Base-by-base conservation (phyloP, 768 basidiomycete genomes). In the Rhodosporidiobolus sp. region DNA sequence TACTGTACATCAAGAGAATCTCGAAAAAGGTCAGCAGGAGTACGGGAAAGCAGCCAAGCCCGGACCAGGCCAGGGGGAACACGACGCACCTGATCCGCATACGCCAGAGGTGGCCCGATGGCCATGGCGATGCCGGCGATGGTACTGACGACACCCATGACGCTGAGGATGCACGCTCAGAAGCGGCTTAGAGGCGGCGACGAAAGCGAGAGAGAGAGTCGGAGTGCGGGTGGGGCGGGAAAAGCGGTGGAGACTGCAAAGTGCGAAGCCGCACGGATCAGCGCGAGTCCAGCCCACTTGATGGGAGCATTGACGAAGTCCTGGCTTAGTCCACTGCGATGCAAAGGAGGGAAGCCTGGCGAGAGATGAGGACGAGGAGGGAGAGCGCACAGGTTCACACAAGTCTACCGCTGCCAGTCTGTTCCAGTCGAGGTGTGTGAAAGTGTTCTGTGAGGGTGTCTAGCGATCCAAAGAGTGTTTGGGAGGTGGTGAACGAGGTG, bases 101-200 rank as follows among this genome's bases (percentile, higher is more conserved):
- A 76, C n/a, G 76, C 75, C 24, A 72, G 62, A 6, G 73, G 73
- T 5, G 75, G 75, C 11, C 73, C 73, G 34, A 76, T 49, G 6
- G 72, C 72, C 69, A 73, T 75, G 1, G 22, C 38, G 14, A 72
- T 57, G 7, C 70, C 70, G 4, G 67, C 59, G 7, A 72, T 4
- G 1, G 63, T 53, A 11, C 59, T 26, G 8, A 67, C 11, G 43
- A 54, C 32, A 32, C 69, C 67, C 74, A 75, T 75, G 10, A 20
- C 30, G 30, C n/a, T n/a, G n/a, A n/a, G n/a, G n/a, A n/a, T n/a
- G n/a, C n/a, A n/a, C n/a, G n/a, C n/a, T n/a, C n/a, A n/a, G n/a
- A n/a, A 1, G 10, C 20, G 11, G 35, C 20, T 6, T 9, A 4
- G 6, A 32, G 24, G 10, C 32, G n/a, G 26, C 1, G 48, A 17